phyloP scores from a whole-genome alignment of 371 early-diverging fungal genomes.

The Lichtheimia hyalospora region DNA sequence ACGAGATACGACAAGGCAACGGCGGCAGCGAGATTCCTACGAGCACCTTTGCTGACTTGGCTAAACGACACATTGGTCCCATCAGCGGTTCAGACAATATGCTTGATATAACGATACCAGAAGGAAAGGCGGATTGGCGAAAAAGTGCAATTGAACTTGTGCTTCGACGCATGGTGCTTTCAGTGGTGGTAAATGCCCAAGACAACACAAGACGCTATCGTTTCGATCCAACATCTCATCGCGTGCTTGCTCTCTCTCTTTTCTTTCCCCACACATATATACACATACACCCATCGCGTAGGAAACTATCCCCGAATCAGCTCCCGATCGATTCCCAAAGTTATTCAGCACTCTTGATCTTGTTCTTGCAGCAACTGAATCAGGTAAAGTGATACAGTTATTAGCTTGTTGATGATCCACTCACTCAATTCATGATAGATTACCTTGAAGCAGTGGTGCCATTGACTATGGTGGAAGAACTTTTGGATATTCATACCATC shows the following conservation, averaged over 20 bases:
- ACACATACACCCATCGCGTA: not conserved
- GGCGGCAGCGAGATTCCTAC: not conserved
- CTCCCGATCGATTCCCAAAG: conserved; percentile 19
- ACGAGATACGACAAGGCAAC: not conserved
- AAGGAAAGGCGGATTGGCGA: conserved; percentile 41
- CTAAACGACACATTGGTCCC: conserved; percentile 1
- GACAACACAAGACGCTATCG: not conserved
- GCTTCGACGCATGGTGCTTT: conserved; percentile 27
- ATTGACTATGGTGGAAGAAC: conserved; percentile 62
- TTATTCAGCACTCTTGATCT: conserved; percentile 40
- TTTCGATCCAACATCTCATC: no score
- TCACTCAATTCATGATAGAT: conserved; percentile 15
- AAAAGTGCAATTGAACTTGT: conserved; percentile 37
- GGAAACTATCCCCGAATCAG: conserved; percentile 15
- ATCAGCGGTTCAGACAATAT: conserved; percentile 1
- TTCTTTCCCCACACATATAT: not conserved
- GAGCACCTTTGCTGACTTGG: not conserved
- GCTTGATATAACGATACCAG: not conserved
- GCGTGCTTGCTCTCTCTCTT: not conserved
- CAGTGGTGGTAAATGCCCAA: conserved; percentile 25
- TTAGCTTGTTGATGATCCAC: not conserved
- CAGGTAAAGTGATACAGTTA: conserved; percentile 16
- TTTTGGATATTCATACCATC: conserved; percentile 67
- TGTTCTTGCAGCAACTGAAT: conserved; percentile 32
- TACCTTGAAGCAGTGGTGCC: conserved; percentile 50